Conservation (phyloP, 2,329 filamentous ascomycete genomes). For the Plenodomus biglobosus region DNA sequence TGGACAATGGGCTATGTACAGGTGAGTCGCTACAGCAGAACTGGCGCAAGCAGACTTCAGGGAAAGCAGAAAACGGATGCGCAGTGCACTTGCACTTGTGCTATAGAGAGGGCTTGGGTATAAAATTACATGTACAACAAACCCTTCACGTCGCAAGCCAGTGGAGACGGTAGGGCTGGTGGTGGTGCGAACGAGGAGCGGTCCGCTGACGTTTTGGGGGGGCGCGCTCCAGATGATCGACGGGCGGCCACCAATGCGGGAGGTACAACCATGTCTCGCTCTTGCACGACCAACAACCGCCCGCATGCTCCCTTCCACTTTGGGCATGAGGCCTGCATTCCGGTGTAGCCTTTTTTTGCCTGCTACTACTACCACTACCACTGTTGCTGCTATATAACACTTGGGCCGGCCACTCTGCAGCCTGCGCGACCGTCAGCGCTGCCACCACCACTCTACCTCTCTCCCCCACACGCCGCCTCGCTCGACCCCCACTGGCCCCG, state of each 20-base stretch:
- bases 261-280: constrained; percentile 17
- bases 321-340: constrained; percentile 26
- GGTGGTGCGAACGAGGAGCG: constrained; percentile 4
- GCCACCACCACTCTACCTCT: too few relatives aligned
- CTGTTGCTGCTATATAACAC: constrained; percentile 13
- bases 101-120: not conserved
- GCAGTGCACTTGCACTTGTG: too few relatives aligned
- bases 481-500: constrained; percentile 3
- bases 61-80: not conserved
- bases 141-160: not conserved
- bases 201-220: constrained; percentile 19
- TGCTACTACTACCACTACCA: too few relatives aligned
- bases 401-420: constrained; percentile 15
- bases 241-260: too few relatives aligned
- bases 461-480: constrained; percentile 1
- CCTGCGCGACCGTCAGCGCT: constrained; percentile 8
- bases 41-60: constrained; percentile 3
- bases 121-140: not conserved
- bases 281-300: constrained; percentile 22
- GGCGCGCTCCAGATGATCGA: not conserved
- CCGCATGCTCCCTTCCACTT: constrained; percentile 16
- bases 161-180: constrained; percentile 11
- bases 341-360: constrained; percentile 6
- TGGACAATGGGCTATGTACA: not conserved
- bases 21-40: constrained; percentile 4